Base-by-base conservation (phyloP, 345 rosid species). In the Dimocarpus longan region DNA sequence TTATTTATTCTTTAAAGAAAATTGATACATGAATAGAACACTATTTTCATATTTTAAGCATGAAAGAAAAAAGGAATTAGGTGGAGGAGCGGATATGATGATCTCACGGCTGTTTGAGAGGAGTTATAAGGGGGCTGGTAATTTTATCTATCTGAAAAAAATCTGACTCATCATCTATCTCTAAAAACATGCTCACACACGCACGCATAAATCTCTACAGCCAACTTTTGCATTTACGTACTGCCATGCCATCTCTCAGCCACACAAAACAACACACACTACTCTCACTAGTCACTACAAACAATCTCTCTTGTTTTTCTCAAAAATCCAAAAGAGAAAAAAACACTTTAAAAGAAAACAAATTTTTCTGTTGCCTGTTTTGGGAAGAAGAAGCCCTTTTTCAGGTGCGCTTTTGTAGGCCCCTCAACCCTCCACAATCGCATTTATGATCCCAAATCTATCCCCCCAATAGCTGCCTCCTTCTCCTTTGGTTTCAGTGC, bases 171-270 rank as follows among this genome's bases (percentile, higher is more conserved):
- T 21, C 57, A 39, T 32, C 13, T 76, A 21, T 67, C 66, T 68
- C 70, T 63, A 52, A 42, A 57, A 71, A 71, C 59, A 75, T 82
- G 82, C 70, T 70, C 75, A 87, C 84, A 80, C 76, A 70, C 79
- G 85, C 89, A 88, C 89, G 87, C 87, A 82, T 84, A 82, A 83
- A 74, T 86, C 88, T 70, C 73, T 83, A 79, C 37, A 71, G 67
- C 76, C 78, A 39, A 64, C 76, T 70, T 76, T 65, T 67, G 57
- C 86, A 70, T 79, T 80, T 66, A 77, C 59, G 59, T 54, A 54
- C 67, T 76, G 19, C 43, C 37, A 32, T 7, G 12, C 52, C 22
- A 48, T 50, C 76, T 54, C 73, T n/a, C 48, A n/a, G 7, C 64
- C 64, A 6, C 59, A n/a, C 68, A 63, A 54, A 54, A 54, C n/a